These are phyloP conservation scores for Septoria petroselini DNA, from an alignment of 2,329 filamentous ascomycete genomes.

Conservation along the genomic window DNA sequence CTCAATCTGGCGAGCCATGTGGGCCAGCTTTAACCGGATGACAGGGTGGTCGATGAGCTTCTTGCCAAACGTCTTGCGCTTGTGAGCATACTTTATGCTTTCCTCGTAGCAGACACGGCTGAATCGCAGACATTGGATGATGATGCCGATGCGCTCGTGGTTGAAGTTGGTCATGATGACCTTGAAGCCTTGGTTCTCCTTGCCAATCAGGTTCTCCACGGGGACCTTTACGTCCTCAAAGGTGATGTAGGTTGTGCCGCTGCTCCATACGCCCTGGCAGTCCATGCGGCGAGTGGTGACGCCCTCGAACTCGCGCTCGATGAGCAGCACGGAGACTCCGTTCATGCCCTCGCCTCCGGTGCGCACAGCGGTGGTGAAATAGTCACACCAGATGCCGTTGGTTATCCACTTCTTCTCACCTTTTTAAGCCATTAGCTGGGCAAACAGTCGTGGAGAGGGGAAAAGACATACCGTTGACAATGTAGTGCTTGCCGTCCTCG, in stretches of 20 bases:
- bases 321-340: slow-evolving; percentile 83
- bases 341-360: slow-evolving; percentile 82
- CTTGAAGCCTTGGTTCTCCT: slow-evolving; percentile 97
- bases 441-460: neutral
- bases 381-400: slow-evolving; percentile 68
- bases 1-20: slow-evolving; percentile 98
- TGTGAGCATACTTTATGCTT: slow-evolving; percentile 93
- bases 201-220: slow-evolving; percentile 97
- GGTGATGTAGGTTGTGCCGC: slow-evolving; percentile 93
- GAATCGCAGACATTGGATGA: slow-evolving; percentile 96
- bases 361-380: slow-evolving; percentile 94
- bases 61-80: slow-evolving; percentile 94
- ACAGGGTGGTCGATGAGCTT: slow-evolving; percentile 91
- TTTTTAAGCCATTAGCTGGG: neutral
- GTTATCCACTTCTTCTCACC: slow-evolving; percentile 25
- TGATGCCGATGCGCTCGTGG: slow-evolving; percentile 97
- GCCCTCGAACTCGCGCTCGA: slow-evolving; percentile 79
- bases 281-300: slow-evolving; percentile 95
- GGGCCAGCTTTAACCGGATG: slow-evolving; percentile 82
- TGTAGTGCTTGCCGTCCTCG: slow-evolving; percentile 97
- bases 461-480: slow-evolving; percentile 70
- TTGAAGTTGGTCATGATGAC: slow-evolving; percentile 99
- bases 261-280: slow-evolving; percentile 95
- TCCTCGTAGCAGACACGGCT: slow-evolving; percentile 96
- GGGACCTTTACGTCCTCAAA: slow-evolving; percentile 99